Evolutionary conservation across 441 rosid genomes (phyloP).

Genomic region (Pelargonium cotyledonis): DNA sequence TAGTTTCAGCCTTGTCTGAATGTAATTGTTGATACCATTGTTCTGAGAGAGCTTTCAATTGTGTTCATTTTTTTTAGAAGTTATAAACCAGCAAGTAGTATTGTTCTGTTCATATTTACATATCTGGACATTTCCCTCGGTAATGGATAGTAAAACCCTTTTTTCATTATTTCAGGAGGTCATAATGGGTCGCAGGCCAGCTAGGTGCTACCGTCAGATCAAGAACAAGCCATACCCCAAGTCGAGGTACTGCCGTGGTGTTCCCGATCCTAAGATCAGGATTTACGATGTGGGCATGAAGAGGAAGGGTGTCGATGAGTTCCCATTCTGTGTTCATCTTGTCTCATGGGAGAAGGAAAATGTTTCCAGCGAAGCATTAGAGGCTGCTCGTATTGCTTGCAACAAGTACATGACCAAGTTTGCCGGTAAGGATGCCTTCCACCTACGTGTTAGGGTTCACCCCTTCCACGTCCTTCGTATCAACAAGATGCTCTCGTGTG

Average conservation of each 20-base stretch:
- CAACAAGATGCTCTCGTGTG: constrained; percentile 17
- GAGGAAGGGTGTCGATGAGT: constrained; percentile 16
- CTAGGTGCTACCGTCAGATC: constrained; percentile 16
- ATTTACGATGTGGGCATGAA: constrained; percentile 19
- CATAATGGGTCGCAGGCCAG: constrained; percentile 17
- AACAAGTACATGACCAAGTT: constrained; percentile 15
- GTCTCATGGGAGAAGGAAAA: constrained; percentile 8
- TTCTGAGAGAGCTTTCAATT: constrained; percentile 19
- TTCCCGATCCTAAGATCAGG: constrained; percentile 22
- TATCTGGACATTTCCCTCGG: background rate
- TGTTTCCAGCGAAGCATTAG: constrained; percentile 11
- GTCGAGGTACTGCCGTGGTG: constrained; percentile 21
- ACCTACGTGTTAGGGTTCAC: constrained; percentile 11
- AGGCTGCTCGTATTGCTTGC: constrained; percentile 12
- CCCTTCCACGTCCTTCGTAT: constrained; percentile 16
- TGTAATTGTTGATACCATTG: constrained; percentile 11
- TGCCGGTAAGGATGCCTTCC: constrained; percentile 15
- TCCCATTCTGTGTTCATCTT: constrained; percentile 1
- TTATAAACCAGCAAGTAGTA: no score
- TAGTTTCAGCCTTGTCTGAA: constrained; percentile 35
- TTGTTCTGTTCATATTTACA: no score
- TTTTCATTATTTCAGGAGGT: background rate
- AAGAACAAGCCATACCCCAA: constrained; percentile 19
- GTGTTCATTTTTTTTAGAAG: background rate
- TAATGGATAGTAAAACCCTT: background rate